A percentile compares a stretch with the other conserved stretches of the same genome.
Evolutionary conservation across 2,329 filamentous ascomycete genomes (phyloP).

Genomic region (Amylocarpus encephaloides): DNA sequence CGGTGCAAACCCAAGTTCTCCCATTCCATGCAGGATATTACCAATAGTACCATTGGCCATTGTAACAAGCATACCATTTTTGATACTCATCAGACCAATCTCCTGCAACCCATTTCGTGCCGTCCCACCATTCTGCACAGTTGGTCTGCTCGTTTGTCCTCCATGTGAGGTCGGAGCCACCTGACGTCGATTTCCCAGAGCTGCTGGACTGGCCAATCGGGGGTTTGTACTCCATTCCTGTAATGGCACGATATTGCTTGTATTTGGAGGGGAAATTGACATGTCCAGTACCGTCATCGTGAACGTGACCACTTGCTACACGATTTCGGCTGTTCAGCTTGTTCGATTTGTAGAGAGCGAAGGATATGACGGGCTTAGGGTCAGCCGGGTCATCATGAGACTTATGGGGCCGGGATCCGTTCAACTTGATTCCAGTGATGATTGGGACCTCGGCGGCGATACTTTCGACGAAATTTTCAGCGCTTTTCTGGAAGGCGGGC

Average conservation of each 20-base stretch:
- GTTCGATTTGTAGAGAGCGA: background rate
- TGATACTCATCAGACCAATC: constrained; percentile 15
- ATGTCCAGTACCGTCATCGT: background rate
- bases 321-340: background rate
- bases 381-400: background rate
- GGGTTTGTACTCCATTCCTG: background rate
- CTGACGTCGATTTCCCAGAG: background rate
- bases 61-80: constrained; percentile 18
- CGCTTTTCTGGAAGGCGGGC: background rate
- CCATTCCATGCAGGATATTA: constrained; percentile 9
- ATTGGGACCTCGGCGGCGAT: background rate
- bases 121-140: constrained; percentile 13
- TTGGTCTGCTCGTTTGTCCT: constrained; percentile 14
- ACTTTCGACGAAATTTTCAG: background rate
- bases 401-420: background rate
- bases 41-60: constrained; percentile 16
- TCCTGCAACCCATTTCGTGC: constrained; percentile 15
- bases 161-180: constrained; percentile 9
- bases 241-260: background rate
- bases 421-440: background rate
- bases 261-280: background rate
- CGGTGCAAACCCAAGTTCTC: constrained; percentile 9
- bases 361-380: background rate
- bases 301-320: background rate
- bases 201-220: background rate